Evolutionary conservation across 2,329 filamentous ascomycete genomes (phyloP).

Genomic region (Blastomyces parvus): DNA sequence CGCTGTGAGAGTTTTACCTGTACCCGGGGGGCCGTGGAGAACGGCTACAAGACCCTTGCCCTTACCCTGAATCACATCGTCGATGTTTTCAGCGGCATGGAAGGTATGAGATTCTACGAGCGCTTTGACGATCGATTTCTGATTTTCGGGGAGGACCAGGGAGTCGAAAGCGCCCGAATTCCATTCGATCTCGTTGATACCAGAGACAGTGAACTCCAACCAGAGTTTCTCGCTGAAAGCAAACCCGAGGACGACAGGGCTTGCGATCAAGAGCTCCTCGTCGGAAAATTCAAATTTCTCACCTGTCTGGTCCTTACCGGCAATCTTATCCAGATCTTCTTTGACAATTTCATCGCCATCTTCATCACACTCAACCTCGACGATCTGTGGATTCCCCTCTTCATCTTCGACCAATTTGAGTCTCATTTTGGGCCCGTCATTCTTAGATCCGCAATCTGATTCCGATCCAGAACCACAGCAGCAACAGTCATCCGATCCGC

Average conservation of each 20-base stretch:
- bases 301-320: conserved; percentile 24
- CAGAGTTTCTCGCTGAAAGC: conserved; percentile 81
- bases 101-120: conserved; percentile 78
- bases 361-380: conserved; percentile 48
- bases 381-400: conserved; percentile 42
- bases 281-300: conserved; percentile 56
- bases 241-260: conserved; percentile 76
- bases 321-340: conserved; percentile 50
- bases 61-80: conserved; percentile 74
- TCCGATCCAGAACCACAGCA: conserved; percentile 26
- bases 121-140: conserved; percentile 64
- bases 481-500: conserved; percentile 35
- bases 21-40: conserved; percentile 75
- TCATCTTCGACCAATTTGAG: conserved; percentile 49
- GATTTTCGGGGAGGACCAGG: conserved; percentile 57
- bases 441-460: conserved; percentile 30
- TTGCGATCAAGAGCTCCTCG: conserved; percentile 75
- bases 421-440: conserved; percentile 31
- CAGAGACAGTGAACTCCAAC: conserved; percentile 77
- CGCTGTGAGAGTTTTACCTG: conserved; percentile 80
- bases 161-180: conserved; percentile 75
- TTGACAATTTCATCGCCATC: conserved; percentile 46
- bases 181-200: conserved; percentile 72
- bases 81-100: conserved; percentile 69
- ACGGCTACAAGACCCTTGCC: conserved; percentile 76